Evolutionary conservation across 768 basidiomycete species (phyloP), one percentile per base, ranked within the genome.

Genomic region (Mycena sanguinolenta): DNA sequence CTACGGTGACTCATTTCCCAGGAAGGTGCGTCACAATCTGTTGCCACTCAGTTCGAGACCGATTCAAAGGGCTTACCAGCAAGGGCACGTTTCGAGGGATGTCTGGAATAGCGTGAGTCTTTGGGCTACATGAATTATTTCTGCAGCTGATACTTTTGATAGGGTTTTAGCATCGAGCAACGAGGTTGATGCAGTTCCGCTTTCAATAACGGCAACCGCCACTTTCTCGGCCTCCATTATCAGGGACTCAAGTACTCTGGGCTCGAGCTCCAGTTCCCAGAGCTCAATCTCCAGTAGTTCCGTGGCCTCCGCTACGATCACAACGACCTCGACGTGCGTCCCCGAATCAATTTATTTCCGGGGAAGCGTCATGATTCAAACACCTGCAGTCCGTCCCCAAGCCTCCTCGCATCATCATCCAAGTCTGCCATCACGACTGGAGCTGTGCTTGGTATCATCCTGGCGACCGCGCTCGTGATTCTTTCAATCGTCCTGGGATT

Each of bases 31-130:
- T 49, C 38, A 17, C 19, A 34, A 34, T 14, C 13, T 34, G 10
- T 17, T n/a, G 6, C 30, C 8, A n/a, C 28, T 38, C 10, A 6
- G 2, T 8, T 19, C 12, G 19, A n/a, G 32, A 55, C 23, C 27
- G 3, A 55, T 28, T 19, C 21, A 12, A 9, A 2, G 21, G 5
- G 4, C 2, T 23, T 55, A 42, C 2, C 38, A 61, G 69, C 16
- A 55, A 67, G 36, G 72, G 72, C 23, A 63, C 61, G 2, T 73
- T 73, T 67, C 60, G 63, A 42, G 72, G 30, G 7, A 6, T 73
- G 21, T 53, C 64, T 25, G 72, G 72, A 7, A 54, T 36, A 5
- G 21, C 23, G 70, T 67, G 21, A 55, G 70, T 64, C 7, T 16
- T 42, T 5, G 9, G 3, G n/a, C 25, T 34, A 34, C 32, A 34